phyloP scores from a whole-genome alignment of 225 moss, liverwort and hornwort genomes.

The Polytrichum formosum region DNA sequence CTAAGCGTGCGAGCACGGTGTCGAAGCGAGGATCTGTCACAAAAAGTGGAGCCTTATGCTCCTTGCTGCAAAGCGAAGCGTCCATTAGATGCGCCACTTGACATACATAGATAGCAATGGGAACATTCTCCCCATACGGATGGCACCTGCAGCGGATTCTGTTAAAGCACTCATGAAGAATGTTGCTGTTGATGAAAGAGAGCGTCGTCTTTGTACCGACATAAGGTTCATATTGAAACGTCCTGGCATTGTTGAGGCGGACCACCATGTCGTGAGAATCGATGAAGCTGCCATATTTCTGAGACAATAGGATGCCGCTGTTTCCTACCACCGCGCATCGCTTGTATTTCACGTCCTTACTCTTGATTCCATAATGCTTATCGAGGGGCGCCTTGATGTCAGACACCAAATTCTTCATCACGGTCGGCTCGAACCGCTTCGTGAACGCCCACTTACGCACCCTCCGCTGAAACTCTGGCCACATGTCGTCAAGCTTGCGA shows the following conservation, averaged over 20 bases:
- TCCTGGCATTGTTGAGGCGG: conserved; percentile 11
- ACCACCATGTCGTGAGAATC: conserved; percentile 12
- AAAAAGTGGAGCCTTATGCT: conserved; percentile 2
- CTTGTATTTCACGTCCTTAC: conserved; percentile 4
- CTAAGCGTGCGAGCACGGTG: background rate
- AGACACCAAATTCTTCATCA: conserved; percentile 7
- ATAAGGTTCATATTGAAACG: background rate
- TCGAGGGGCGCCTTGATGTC: conserved; percentile 9
- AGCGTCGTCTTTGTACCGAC: conserved; percentile 10
- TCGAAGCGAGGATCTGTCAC: conserved; percentile 6
- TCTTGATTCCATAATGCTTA: background rate
- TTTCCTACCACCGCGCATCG: conserved; percentile 12
- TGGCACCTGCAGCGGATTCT: background rate
- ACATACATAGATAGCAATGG: conserved; percentile 6
- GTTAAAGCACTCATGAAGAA: conserved; percentile 4
- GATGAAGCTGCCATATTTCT: conserved; percentile 2
- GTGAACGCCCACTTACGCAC: background rate
- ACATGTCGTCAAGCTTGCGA: background rate
- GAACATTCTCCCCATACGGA: conserved; percentile 2
- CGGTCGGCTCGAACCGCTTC: conserved; percentile 6
- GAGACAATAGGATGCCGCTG: conserved; percentile 7
- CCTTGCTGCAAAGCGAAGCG: conserved; percentile 2
- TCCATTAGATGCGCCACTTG: conserved; percentile 10
- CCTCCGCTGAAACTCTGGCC: conserved; percentile 8
- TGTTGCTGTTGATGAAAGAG: conserved; percentile 11